Conservation (phyloP, 208 protist genomes). For the Trypanosoma avium region DNA sequence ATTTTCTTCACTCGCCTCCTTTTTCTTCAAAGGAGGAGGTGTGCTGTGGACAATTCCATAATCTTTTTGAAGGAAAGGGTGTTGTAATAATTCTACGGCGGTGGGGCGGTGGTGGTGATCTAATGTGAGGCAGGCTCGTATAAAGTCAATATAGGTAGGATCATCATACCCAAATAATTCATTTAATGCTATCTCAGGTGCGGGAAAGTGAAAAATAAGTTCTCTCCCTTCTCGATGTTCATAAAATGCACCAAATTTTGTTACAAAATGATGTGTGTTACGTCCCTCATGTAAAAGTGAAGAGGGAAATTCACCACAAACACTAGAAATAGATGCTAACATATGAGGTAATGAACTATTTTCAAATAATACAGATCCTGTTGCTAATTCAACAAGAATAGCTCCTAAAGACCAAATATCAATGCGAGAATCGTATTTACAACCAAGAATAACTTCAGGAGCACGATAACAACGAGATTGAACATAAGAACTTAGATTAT, state of each 20-base stretch:
- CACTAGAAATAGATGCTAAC: constrained; percentile 55
- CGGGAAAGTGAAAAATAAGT: constrained; percentile 33
- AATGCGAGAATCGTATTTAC: constrained; percentile 85
- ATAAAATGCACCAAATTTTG: constrained; percentile 28
- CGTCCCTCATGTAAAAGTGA: constrained; percentile 45
- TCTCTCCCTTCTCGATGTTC: constrained; percentile 22
- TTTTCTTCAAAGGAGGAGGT: constrained; percentile 27
- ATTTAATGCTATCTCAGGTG: constrained; percentile 28
- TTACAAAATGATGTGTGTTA: constrained; percentile 45
- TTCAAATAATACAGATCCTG: constrained; percentile 85
- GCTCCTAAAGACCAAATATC: constrained; percentile 98
- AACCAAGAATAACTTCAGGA: constrained; percentile 62
- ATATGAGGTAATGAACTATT: constrained; percentile 67
- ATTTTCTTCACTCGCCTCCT: neutral
- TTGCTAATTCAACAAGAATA: constrained; percentile 83
- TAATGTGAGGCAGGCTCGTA: constrained; percentile 34
- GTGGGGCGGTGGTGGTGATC: constrained; percentile 36
- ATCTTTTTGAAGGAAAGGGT: constrained; percentile 46
- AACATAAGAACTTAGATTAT: constrained; percentile 70
- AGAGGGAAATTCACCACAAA: constrained; percentile 47
- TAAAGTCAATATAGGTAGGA: constrained; percentile 52
- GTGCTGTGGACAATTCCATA: constrained; percentile 27
- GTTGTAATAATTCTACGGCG: constrained; percentile 36
- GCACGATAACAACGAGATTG: constrained; percentile 76
- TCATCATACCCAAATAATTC: constrained; percentile 50